Evolutionary conservation across 768 basidiomycete species (phyloP), one percentile per base, ranked within the genome.

Genomic region (Tricholoma bakamatsutake): DNA sequence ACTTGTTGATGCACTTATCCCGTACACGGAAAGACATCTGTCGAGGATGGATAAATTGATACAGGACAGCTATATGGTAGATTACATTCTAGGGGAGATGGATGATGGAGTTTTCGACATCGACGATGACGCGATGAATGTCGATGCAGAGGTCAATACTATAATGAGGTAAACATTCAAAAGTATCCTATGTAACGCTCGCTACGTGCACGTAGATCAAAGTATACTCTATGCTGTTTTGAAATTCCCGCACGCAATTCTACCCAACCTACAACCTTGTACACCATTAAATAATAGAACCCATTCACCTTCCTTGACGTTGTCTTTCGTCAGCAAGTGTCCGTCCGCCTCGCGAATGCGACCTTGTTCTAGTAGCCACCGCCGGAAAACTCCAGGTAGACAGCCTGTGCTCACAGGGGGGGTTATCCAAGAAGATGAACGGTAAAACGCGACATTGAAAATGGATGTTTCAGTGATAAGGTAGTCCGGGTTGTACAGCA

Each of bases 51-150:
- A 95, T 56, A 82, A 84, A 65, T 72, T 97, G 54, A 82, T 97
- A 31, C 92, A 97, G 73, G 97, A 98, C 65, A 97, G 93, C 67
- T 98, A 93, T 64, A 85, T 97, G 59, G 82, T 99, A 54, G 97
- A 99, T 67, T 95, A 90, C 60, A 76, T 93, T 54, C 73, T 93
- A 30, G 82, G 81, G 13, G 90, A 93, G 75, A 93, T 93, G 91
- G 91, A 92, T 64, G 86, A 81, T 59, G 88, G 87, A 24, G 78
- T 88, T 70, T 81, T 88, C 53, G 78, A 76, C 60, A 64, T 69
- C 4, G 73, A 76, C 31, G 79, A 58, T 3, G 73, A 76, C 31
- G 79, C 57, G 42, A 79, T 80, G 77, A 76, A 79, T 13, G 71
- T 78, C 50, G 76, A 74, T 53, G 63, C 46, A 28, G 55, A 30